Conservation (phyloP, 768 basidiomycete genomes). For the Phallus indusiatus region DNA sequence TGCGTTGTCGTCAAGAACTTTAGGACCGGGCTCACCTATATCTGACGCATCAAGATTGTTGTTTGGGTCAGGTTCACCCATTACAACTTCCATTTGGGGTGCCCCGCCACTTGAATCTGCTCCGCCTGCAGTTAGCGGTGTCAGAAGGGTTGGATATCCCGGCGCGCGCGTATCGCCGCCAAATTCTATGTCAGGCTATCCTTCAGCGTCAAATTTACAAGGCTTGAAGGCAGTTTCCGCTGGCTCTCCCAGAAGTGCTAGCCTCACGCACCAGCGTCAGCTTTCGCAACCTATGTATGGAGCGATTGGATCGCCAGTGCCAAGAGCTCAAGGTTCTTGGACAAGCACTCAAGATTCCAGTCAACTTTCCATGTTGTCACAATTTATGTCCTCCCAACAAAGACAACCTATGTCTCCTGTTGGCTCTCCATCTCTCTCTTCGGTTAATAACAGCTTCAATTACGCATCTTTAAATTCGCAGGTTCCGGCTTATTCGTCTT, state of each 20-base stretch:
- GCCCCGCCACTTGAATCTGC: constrained; percentile 38
- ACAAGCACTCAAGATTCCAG: neutral
- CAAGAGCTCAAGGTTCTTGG: neutral
- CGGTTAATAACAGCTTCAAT: neutral
- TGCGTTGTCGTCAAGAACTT: constrained; percentile 6
- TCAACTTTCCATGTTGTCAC: constrained; percentile 1
- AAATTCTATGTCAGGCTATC: neutral
- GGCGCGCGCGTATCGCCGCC: constrained; percentile 5
- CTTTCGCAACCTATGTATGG: constrained; percentile 1
- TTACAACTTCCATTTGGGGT: constrained; percentile 60
- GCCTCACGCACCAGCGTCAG: constrained; percentile 1
- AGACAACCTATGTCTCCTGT: constrained; percentile 7
- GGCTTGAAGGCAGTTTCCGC: neutral
- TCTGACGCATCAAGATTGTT: constrained; percentile 35
- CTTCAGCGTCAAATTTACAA: neutral
- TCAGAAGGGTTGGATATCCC: constrained; percentile 4
- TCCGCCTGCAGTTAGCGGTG: constrained; percentile 20
- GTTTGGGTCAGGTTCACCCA: constrained; percentile 37
- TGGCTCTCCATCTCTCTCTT: neutral
- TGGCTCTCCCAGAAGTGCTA: neutral
- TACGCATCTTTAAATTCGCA: neutral
- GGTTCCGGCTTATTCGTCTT: neutral
- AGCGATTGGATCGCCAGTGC: neutral
- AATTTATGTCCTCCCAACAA: neutral
- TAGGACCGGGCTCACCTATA: constrained; percentile 18